Percentiles rank a stretch among this genome's conserved stretches.
These are phyloP conservation scores for Acacia confusa DNA, from an alignment of 306 rosid species.

Conservation along the genomic window DNA sequence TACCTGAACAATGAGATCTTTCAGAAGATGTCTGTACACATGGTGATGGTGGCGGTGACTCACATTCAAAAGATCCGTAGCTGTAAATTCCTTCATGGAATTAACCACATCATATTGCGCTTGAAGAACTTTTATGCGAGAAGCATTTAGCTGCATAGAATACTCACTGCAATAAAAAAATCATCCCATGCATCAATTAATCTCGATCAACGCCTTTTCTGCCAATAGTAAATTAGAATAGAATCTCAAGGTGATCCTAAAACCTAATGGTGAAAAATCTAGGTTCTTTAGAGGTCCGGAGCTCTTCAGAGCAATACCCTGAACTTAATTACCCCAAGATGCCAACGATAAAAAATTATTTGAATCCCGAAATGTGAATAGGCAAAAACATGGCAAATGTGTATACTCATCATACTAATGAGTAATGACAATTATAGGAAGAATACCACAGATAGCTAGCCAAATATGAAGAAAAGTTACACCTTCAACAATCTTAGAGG, in stretches of 20 bases:
- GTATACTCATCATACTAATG: not conserved
- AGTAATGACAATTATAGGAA: not conserved
- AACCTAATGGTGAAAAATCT: not conserved
- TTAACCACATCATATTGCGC: too few species aligned
- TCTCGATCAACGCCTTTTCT: conserved; percentile 3
- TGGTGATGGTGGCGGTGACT: too few species aligned
- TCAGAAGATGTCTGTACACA: too few species aligned
- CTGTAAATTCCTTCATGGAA: too few species aligned
- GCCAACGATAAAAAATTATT: conserved; percentile 11
- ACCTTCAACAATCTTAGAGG: not conserved
- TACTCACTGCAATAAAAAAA: too few species aligned
- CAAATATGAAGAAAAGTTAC: conserved; percentile 17
- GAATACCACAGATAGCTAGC: not conserved
- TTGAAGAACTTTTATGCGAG: too few species aligned
- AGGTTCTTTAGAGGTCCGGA: not conserved
- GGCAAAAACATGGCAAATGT: not conserved
- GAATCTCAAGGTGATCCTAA: not conserved
- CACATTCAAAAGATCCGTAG: too few species aligned
- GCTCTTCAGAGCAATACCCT: not conserved
- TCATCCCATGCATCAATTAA: not conserved
- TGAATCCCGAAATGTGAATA: conserved; percentile 5
- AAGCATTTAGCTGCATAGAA: too few species aligned
- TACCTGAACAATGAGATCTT: too few species aligned
- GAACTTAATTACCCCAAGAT: conserved; percentile 7
- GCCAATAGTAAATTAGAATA: not conserved